Evolutionary conservation across 345 rosid genomes (phyloP), one percentile per base, ranked within the genome.

Genomic region (Syzygium jambos): DNA sequence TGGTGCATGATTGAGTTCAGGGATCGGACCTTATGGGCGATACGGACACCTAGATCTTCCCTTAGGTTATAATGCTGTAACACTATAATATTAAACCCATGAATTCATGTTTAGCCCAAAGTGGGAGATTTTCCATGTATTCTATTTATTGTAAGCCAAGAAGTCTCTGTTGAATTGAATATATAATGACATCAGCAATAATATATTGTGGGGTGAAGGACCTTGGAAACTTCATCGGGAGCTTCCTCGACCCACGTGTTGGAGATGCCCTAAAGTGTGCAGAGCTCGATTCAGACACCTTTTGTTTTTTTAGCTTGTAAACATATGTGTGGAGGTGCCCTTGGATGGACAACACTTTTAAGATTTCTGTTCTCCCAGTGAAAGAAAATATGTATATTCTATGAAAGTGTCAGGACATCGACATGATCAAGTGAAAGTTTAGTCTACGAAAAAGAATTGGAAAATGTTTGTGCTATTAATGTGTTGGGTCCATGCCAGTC

Each of bases 41-140:
- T 41, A 9, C 52, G 7, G 34, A 85, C 43, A 34, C 52, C 83
- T 84, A 54, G 63, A 85, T 84, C 49, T 78, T 78, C 80, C 46
- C 53, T 86, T 80, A 51, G 86, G 84, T 85, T 84, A 51, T 82
- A 86, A 90, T 88, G 87, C 77, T 85, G 82, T 68, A 34, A 5
- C 82, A 38, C 82, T 34, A 38, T 10, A 73, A 73, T 73, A 80
- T 29, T 89, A 73, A 54, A 29, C 78, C 88, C 84, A 86, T 52
- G 88, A 89, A 88, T 88, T 87, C 90, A 84, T 86, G 86, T 57
- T 86, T 84, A 85, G 84, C 49, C 82, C 85, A 80, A 85, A 84
- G 89, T 86, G 91, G 91, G 85, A 89, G 92, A 90, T 91, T 85
- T 85, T 55, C 65, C 68, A 23, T 30, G 43, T 34, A 53, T 57